These are phyloP conservation scores for Chionographis japonica DNA, from an alignment of 106 monocot species.

Conservation along the genomic window DNA sequence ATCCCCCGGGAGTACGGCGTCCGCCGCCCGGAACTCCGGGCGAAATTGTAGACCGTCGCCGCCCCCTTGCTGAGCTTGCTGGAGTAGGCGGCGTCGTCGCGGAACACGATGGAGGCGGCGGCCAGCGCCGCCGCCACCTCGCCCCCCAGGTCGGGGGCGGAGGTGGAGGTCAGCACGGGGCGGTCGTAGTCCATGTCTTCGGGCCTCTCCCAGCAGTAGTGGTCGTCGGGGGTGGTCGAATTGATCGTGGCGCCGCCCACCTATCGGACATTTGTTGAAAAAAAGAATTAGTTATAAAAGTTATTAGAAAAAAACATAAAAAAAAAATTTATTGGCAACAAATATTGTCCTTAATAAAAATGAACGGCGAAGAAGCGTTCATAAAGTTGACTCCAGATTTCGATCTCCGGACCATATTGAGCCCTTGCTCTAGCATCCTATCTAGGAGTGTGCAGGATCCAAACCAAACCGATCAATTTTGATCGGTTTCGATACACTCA, in stretches of 20 bases:
- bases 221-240: slow-evolving; percentile 61
- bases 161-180: slow-evolving; percentile 7
- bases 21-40: slow-evolving; percentile 26
- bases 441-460: too few species aligned
- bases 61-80: slow-evolving; percentile 57
- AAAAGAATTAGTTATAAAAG: background rate
- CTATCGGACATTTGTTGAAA: slow-evolving; percentile 12
- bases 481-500: too few species aligned
- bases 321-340: too few species aligned
- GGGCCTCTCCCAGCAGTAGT: slow-evolving; percentile 87
- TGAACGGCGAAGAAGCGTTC: too few species aligned
- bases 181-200: slow-evolving; percentile 84
- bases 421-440: too few species aligned
- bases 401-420: too few species aligned
- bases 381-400: too few species aligned
- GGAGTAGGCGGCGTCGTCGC: slow-evolving; percentile 61
- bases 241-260: slow-evolving; percentile 55
- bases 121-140: slow-evolving; percentile 87
- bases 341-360: too few species aligned
- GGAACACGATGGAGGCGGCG: slow-evolving; percentile 84
- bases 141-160: slow-evolving; percentile 68
- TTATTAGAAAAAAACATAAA: too few species aligned
- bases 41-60: slow-evolving; percentile 57
- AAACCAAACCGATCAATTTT: too few species aligned
- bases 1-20: slow-evolving; percentile 36